Conservation (phyloP, 2,329 filamentous ascomycete species). For the Sphaerulina vaccinii region DNA sequence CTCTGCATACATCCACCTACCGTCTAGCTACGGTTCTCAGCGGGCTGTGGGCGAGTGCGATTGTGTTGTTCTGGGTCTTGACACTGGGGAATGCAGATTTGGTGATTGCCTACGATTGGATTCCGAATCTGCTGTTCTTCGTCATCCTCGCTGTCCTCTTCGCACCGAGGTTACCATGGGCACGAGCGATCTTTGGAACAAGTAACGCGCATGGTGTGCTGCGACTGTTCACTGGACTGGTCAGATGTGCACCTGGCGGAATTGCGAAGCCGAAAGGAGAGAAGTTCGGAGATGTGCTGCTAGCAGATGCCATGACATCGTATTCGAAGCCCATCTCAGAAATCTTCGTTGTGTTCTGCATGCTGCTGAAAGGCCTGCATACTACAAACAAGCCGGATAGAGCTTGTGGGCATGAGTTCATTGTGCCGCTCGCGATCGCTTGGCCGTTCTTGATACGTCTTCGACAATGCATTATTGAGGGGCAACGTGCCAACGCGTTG, state of each 20-base stretch:
- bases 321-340: conserved; percentile 92
- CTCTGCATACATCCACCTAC: conserved; percentile 79
- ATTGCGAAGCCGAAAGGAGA: conserved; percentile 83
- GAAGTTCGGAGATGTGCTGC: conserved; percentile 89
- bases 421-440: conserved; percentile 82
- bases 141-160: conserved; percentile 68
- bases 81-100: conserved; percentile 65
- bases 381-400: conserved; percentile 81
- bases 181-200: conserved; percentile 18
- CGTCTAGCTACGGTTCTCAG: conserved; percentile 78
- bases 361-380: conserved; percentile 70
- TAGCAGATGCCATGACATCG: conserved; percentile 91
- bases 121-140: conserved; percentile 79
- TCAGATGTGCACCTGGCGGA: conserved; percentile 78
- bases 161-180: conserved; percentile 49
- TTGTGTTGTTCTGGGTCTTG: conserved; percentile 79
- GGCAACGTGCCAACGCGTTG: conserved; percentile 78
- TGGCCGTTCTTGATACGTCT: conserved; percentile 83
- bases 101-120: conserved; percentile 77
- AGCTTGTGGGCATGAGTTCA: conserved; percentile 71
- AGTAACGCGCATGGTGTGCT: conserved; percentile 59
- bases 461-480: conserved; percentile 89
- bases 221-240: conserved; percentile 72
- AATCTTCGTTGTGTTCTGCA: conserved; percentile 83
- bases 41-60: conserved; percentile 66